Conservation (phyloP, 2,329 filamentous ascomycete species). For the Microcyclospora tardicrescens region DNA sequence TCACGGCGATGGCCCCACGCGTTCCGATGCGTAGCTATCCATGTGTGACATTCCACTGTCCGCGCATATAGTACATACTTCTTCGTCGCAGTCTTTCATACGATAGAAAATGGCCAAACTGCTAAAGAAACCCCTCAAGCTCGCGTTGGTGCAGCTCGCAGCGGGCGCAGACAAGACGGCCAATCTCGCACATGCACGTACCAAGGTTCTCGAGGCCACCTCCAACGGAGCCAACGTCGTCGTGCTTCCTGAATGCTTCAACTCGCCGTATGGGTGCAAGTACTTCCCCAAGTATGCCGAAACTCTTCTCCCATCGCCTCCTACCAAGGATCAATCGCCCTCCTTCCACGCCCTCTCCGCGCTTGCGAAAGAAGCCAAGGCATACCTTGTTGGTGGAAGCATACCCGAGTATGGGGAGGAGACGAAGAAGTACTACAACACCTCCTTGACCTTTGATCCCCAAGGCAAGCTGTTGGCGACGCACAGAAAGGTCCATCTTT, state of each 20-base stretch:
- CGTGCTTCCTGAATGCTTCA: slow-evolving; percentile 96
- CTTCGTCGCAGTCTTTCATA: no score
- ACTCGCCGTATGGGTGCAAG: slow-evolving; percentile 85
- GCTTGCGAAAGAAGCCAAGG: slow-evolving; percentile 64
- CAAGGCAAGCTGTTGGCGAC: slow-evolving; percentile 67
- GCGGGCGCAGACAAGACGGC: slow-evolving; percentile 62
- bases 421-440: slow-evolving; percentile 76
- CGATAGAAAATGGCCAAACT: slow-evolving; percentile 37
- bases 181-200: slow-evolving; percentile 70
- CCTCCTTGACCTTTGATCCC: slow-evolving; percentile 69
- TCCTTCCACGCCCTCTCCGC: slow-evolving; percentile 73
- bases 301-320: slow-evolving; percentile 65
- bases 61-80: no score
- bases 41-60: no score
- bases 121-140: slow-evolving; percentile 63
- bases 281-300: slow-evolving; percentile 91
- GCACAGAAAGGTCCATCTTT: slow-evolving; percentile 89
- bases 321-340: slow-evolving; percentile 55
- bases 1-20: no score
- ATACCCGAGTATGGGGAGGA: slow-evolving; percentile 67
- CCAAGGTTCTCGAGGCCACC: slow-evolving; percentile 72
- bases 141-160: slow-evolving; percentile 71
- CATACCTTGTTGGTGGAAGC: slow-evolving; percentile 80
- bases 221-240: slow-evolving; percentile 66
- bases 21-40: no score